Evolutionary conservation across 345 rosid genomes (phyloP).

Genomic region (Rhizophora mangle): DNA sequence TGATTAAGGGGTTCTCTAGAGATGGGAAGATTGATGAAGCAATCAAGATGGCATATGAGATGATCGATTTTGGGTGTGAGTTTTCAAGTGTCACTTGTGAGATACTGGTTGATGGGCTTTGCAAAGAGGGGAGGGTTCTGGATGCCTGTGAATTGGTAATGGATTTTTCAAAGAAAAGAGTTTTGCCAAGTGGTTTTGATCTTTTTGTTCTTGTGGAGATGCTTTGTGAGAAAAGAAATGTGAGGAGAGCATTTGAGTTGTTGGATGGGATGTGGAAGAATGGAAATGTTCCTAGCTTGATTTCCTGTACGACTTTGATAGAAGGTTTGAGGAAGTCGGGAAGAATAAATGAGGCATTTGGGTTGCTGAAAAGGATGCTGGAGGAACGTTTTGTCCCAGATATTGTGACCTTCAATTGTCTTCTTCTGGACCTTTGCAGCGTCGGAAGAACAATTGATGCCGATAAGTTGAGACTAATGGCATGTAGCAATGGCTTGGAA

Average conservation of each 20-base stretch:
- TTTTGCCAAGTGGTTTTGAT: constrained; percentile 60
- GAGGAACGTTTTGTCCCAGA: constrained; percentile 56
- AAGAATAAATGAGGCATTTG: constrained; percentile 44
- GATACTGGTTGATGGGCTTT: constrained; percentile 74
- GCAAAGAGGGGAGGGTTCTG: constrained; percentile 41
- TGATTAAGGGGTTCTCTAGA: constrained; percentile 68
- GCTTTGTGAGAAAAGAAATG: constrained; percentile 48
- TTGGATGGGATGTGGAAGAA: constrained; percentile 57
- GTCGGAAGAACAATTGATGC: constrained; percentile 52
- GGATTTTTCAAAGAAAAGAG: constrained; percentile 53
- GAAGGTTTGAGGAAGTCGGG: constrained; percentile 74
- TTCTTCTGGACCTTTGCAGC: constrained; percentile 67
- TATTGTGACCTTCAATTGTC: constrained; percentile 69
- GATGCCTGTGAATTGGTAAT: constrained; percentile 62
- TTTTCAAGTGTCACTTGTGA: constrained; percentile 74
- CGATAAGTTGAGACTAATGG: constrained; percentile 59
- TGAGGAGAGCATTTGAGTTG: constrained; percentile 50
- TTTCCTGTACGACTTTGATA: constrained; percentile 67
- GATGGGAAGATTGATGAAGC: constrained; percentile 61
- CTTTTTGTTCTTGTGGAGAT: constrained; percentile 49
- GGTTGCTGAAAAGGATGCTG: constrained; percentile 65
- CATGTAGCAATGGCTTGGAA: constrained; percentile 57
- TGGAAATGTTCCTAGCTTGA: constrained; percentile 56
- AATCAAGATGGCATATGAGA: constrained; percentile 70
- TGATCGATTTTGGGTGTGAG: constrained; percentile 58